Percentiles rank a stretch among this genome's conserved stretches.
Conservation (phyloP, 305 asterid genomes). For the Monarda citriodora region DNA sequence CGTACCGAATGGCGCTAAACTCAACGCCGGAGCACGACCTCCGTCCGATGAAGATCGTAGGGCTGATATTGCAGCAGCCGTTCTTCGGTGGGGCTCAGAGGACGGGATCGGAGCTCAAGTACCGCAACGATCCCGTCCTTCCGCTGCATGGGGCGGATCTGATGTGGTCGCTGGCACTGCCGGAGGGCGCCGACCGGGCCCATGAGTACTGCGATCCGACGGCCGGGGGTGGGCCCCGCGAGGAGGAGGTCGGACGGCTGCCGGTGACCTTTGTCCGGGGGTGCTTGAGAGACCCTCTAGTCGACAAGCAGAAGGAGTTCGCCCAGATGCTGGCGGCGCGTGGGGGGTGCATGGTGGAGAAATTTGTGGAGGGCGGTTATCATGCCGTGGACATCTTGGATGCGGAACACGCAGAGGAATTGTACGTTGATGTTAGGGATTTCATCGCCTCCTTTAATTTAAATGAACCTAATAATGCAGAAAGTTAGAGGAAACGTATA, state of each 20-base stretch:
- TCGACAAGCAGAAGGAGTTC: constrained; percentile 59
- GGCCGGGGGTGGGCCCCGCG: constrained; percentile 7
- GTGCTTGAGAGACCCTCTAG: constrained; percentile 51
- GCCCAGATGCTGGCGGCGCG: constrained; percentile 50
- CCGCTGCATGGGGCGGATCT: constrained; percentile 50
- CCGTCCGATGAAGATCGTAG: constrained; percentile 39
- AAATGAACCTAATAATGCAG: too few species aligned
- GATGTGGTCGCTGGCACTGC: constrained; percentile 68
- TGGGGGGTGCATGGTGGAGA: constrained; percentile 50
- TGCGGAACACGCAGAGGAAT: constrained; percentile 41
- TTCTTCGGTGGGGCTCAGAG: constrained; percentile 43
- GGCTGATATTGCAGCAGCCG: constrained; percentile 45
- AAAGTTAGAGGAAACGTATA: too few species aligned
- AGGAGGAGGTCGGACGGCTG: constrained; percentile 45
- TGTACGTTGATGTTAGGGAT: constrained; percentile 35
- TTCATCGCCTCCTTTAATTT: constrained; percentile 24
- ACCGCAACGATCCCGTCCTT: constrained; percentile 21
- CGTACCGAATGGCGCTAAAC: constrained; percentile 37
- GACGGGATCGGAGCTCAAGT: constrained; percentile 48
- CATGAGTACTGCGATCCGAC: constrained; percentile 53
- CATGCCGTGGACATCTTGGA: constrained; percentile 64
- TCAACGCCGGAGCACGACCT: constrained; percentile 38
- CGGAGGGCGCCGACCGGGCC: constrained; percentile 44
- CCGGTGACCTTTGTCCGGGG: constrained; percentile 52
- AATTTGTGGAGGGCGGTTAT: constrained; percentile 47